Evolutionary conservation across 331 rosid genomes (phyloP).

Genomic region (Quercus tomentella): DNA sequence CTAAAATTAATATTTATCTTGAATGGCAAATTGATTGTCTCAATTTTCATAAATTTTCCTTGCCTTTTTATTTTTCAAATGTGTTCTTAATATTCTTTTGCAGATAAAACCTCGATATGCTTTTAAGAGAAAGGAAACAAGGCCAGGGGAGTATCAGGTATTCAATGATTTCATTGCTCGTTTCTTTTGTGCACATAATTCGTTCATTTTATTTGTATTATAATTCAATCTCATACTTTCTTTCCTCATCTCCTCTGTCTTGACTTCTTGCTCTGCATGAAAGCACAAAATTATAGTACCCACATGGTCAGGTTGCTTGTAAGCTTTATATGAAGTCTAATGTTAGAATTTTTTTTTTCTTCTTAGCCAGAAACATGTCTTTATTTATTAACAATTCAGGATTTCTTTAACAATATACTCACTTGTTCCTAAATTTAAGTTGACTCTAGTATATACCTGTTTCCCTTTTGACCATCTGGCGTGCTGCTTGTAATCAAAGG

Average conservation of each 20-base stretch:
- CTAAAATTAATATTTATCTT: slow-evolving; percentile 3
- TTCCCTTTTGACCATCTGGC: not conserved
- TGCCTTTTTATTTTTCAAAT: not conserved
- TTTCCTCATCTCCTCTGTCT: not conserved
- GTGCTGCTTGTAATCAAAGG: not conserved
- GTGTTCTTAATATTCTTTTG: not conserved
- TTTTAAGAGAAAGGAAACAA: slow-evolving; percentile 92
- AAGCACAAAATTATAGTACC: not conserved
- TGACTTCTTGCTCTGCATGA: not conserved
- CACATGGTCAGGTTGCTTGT: not conserved
- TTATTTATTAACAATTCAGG: not conserved
- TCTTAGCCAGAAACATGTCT: not conserved
- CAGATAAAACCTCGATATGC: slow-evolving; percentile 93
- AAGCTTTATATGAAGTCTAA: not conserved
- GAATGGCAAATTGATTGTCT: slow-evolving; percentile 3
- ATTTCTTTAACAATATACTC: not conserved
- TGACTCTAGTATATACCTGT: not conserved
- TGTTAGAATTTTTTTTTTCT: not conserved
- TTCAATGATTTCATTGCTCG: slow-evolving; percentile 16
- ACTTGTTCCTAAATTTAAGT: not conserved
- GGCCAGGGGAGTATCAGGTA: slow-evolving; percentile 99
- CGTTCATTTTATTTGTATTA: not conserved
- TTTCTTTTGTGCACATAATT: not conserved
- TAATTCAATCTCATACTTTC: not conserved
- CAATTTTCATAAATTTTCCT: slow-evolving; percentile 8